Percentiles rank a stretch among this genome's conserved stretches.
phyloP scores from a whole-genome alignment of 306 rosid genomes.

The Cicer chorassanicum region DNA sequence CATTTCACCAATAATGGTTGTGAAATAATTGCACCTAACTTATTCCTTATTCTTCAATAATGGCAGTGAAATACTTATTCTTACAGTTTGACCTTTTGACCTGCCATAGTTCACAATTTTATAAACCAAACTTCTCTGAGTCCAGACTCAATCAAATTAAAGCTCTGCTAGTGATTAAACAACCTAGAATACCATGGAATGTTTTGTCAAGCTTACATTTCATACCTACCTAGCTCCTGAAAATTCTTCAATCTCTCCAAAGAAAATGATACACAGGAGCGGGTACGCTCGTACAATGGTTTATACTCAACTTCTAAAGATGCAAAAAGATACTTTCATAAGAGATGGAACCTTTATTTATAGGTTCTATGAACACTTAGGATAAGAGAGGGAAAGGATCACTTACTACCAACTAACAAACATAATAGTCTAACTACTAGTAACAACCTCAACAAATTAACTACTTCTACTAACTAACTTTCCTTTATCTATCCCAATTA shows the following conservation, averaged over 20 bases:
- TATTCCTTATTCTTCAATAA: slow-evolving; percentile 7
- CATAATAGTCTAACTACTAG: too few species aligned
- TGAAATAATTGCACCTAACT: slow-evolving; percentile 26
- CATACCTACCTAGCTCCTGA: slow-evolving; percentile 5
- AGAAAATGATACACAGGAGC: too few species aligned
- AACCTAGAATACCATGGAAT: slow-evolving; percentile 12
- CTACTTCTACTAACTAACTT: too few species aligned
- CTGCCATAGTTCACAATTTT: slow-evolving; percentile 31
- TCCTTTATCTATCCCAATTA: background rate
- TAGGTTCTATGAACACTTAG: background rate
- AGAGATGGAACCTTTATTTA: too few species aligned
- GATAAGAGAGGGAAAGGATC: too few species aligned
- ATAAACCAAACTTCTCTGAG: background rate
- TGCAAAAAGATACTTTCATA: too few species aligned
- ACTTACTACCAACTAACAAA: too few species aligned
- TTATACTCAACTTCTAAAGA: too few species aligned
- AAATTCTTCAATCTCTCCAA: background rate
- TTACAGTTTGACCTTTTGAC: slow-evolving; percentile 19
- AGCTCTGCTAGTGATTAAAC: slow-evolving; percentile 28
- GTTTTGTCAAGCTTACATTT: slow-evolving; percentile 14
- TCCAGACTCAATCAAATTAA: slow-evolving; percentile 28
- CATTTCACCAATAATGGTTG: slow-evolving; percentile 2
- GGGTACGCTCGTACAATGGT: too few species aligned
- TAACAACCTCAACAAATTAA: too few species aligned
- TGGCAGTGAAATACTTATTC: slow-evolving; percentile 33